Evolutionary conservation across 495 filamentous ascomycete genomes (phyloP), one percentile per base, ranked within the genome.

Genomic region (Xylaria bambusicola): DNA sequence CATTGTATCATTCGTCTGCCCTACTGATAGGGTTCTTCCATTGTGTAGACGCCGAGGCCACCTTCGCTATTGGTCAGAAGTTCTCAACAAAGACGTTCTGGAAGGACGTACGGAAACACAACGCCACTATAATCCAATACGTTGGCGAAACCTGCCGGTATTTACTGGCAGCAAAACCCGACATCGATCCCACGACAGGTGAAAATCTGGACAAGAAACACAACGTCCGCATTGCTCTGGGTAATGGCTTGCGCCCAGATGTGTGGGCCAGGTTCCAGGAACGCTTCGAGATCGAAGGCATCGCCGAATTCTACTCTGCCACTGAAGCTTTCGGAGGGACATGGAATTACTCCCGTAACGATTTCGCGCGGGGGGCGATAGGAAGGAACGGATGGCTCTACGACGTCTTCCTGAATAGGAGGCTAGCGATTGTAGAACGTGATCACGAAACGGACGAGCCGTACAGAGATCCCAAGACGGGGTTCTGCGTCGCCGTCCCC

Each of bases 121-220:
- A 88, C 21, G 88, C 93, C 26, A 96, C 90, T 0, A 78, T 91
- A 20, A 88, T 98, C 60, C 94, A 97, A 66, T 98, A 98, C 63
- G 93, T 98, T 9, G 94, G 94, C 33, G 94, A 98, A 70, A 97
- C 90, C 0, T 91, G 92, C 59, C 87, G 94, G 2, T 98, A 98
- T 70, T 83, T 98, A 15, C 81, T 97, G 38, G 79, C 89, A 0
- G 84, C 86, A 0, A 84, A 90, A 1, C 82, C 89, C 0, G 74
- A 83, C 52, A 70, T 82, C 24, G 84, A 90, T 61, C 77, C 86
- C 3, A 63, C 68, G 8, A 91, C 86, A 1, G 87, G 88, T 18
- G 85, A 88, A 65, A 83, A 86, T 61, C 77, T 92, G 35, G 94
- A 98, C 71, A 84, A 82, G 57, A 84, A 88, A 58, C 87, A 97